Evolutionary conservation across 345 rosid species (phyloP), one percentile per base, ranked within the genome.

Genomic region (Trapa bicornis): DNA sequence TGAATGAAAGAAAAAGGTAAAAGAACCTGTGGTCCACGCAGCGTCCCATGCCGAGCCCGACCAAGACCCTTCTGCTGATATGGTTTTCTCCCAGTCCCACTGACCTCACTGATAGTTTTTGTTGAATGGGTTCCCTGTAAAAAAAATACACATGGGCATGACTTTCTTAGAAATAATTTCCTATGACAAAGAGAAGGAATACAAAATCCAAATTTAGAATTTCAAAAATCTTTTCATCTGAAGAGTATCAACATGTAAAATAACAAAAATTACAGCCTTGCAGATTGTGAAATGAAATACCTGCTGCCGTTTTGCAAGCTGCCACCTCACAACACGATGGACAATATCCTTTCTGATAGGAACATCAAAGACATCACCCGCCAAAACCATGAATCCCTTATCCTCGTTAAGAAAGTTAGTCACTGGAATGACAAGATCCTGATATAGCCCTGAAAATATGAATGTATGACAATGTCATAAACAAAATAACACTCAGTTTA

Each of bases 71-170:
- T 95, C 77, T 95, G 99, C 63, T 36, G 71, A 83, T 89, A 89
- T 36, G 97, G 96, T 77, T 91, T 95, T 81, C 81, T 83, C 42
- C 99, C 96, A 65, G 99, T 95, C 68, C 97, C 96, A 65, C 96
- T 87, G 73, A 95, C 96, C 79, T 95, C 97, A 73, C 96, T 86
- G 61, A 91, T 68, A 52, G 96, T 87, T 89, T 91, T 91, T 65
- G 97, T 89, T 60, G 96, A 94, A 81, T 94, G 97, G 22, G 97
- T 86, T 71, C 96, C 96, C 96, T 91, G 80, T 66, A 22, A 36
- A 74, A 57, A 66, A 61, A 43, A 50, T 17, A 53, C 48, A 50
- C 41, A 42, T 37, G 37, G 14, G 41, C 29, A 22, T 37, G 38
- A 76, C 53, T 13, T 71, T 45, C 47, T 47, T 41, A 11, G 8